Base-by-base conservation (phyloP, 768 basidiomycete genomes). In the Mycena venus region DNA sequence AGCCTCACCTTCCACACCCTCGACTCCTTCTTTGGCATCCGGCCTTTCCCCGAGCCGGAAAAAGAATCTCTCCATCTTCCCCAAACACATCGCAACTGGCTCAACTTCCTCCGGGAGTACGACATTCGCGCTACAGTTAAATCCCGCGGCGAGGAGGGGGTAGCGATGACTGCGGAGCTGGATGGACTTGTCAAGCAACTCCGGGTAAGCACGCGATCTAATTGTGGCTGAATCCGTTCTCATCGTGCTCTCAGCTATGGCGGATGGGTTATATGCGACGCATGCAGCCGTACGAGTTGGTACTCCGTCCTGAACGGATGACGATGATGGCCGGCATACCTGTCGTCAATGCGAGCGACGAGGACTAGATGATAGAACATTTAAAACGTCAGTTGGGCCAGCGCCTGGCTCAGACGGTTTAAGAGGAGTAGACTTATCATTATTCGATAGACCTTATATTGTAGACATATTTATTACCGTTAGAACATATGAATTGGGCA, bases 271-370 rank as follows among this genome's bases (percentile, higher is more conserved):
- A 77, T 36, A 74, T 77, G 75, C 72, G 69, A 19, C 72, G 75
- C 36, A 77, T 77, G 75, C 64, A 68, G 62, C 72, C 72, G 36
- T 77, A 77, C 61, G 75, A 77, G 72, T 77, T 72, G 3, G 75
- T 68, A 10, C 72, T 56, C 23, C 75, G 75, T 8, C 75, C 75
- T 4, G 75, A 77, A 32, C 75, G 75, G 21, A 77, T 64, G 40
- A 74, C 75, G 25, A 77, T 77, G 75, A 77, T 72, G 9, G 72
- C 75, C 19, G 75, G 75, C 21, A 73, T 77, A 11, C 74, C 75
- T 12, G 69, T 77, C 55, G 75, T 77, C 23, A 69, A 77, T 38
- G 64, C 75, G 12, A 19, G 42, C 12, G 27, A 71, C 44, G 75
- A 74, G 61, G 31, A 71, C 55, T 60, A 68, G 42, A 77, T 77